A percentile compares a stretch with the other conserved stretches of the same genome.
Evolutionary conservation across 768 basidiomycete genomes (phyloP).

Genomic region (Symmetrospora coprosmae): DNA sequence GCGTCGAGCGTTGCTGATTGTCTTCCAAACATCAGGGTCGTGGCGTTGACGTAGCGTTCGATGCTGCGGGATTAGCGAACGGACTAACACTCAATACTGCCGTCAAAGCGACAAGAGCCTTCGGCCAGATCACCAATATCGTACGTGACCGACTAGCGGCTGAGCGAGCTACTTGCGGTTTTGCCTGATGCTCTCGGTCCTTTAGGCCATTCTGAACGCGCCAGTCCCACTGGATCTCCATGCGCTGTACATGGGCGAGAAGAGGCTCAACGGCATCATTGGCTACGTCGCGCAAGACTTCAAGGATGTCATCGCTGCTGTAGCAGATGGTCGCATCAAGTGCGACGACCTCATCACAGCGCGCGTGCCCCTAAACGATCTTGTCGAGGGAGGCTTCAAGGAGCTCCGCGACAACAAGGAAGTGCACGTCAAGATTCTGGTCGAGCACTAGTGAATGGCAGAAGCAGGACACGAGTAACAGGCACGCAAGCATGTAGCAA

Average conservation of each 20-base stretch:
- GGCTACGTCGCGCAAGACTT: conserved; percentile 40
- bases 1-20: neutral
- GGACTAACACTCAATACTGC: conserved; percentile 38
- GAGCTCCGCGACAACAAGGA: conserved; percentile 42
- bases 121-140: conserved; percentile 41
- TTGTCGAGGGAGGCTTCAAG: conserved; percentile 42
- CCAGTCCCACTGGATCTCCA: conserved; percentile 38
- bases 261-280: conserved; percentile 39
- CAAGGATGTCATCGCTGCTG: conserved; percentile 40
- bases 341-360: conserved; percentile 42
- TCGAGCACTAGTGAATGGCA: conserved; percentile 27
- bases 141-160: too few species aligned
- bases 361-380: conserved; percentile 40
- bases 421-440: conserved; percentile 40
- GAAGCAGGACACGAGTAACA: too few species aligned
- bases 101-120: conserved; percentile 39
- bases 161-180: too few species aligned
- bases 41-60: conserved; percentile 44
- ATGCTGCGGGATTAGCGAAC: conserved; percentile 42
- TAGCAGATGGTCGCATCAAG: conserved; percentile 40
- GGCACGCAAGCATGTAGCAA: too few species aligned
- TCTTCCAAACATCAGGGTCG: conserved; percentile 16
- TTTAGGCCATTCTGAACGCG: conserved; percentile 42
- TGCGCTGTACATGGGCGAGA: conserved; percentile 38
- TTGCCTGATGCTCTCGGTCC: too few species aligned